phyloP scores from a whole-genome alignment of 2,329 filamentous ascomycete genomes.

The Aspergillus ustus region DNA sequence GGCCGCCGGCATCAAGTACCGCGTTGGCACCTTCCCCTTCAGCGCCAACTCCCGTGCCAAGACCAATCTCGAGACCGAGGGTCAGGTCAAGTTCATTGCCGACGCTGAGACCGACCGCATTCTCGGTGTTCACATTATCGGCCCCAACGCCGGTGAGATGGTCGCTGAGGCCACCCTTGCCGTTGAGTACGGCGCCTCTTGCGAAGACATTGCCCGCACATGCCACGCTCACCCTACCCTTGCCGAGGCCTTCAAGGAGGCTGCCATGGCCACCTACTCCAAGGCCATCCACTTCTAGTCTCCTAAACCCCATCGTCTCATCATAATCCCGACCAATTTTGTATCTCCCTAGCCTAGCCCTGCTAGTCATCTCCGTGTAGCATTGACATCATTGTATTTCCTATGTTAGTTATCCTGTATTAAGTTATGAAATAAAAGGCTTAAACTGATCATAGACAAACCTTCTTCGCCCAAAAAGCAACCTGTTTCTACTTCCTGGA shows the following conservation, averaged over 20 bases:
- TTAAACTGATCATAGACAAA: slow-evolving; percentile 20
- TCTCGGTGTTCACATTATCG: slow-evolving; percentile 94
- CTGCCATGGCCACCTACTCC: slow-evolving; percentile 94
- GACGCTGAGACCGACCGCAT: slow-evolving; percentile 97
- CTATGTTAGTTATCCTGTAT: slow-evolving; percentile 30
- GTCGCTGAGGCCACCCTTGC: slow-evolving; percentile 96
- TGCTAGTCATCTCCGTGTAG: slow-evolving; percentile 44
- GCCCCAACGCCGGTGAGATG: slow-evolving; percentile 97
- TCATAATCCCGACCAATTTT: slow-evolving; percentile 29
- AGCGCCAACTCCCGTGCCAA: slow-evolving; percentile 97
- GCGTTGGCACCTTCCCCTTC: slow-evolving; percentile 93
- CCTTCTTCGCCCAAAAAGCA: background rate
- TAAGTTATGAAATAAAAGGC: slow-evolving; percentile 24
- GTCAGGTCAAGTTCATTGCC: slow-evolving; percentile 94
- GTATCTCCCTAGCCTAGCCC: slow-evolving; percentile 38
- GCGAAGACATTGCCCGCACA: slow-evolving; percentile 91
- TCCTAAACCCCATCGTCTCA: slow-evolving; percentile 5
- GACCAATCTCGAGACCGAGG: slow-evolving; percentile 96
- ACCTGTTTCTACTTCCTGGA: background rate
- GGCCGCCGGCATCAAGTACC: slow-evolving; percentile 86
- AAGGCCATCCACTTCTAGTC: slow-evolving; percentile 93
- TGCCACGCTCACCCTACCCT: slow-evolving; percentile 97
- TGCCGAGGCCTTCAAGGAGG: slow-evolving; percentile 98
- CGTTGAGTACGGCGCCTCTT: slow-evolving; percentile 93
- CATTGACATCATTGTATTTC: slow-evolving; percentile 41